Evolutionary conservation across 768 basidiomycete species (phyloP).

Genomic region (Solioccasus polychromus): DNA sequence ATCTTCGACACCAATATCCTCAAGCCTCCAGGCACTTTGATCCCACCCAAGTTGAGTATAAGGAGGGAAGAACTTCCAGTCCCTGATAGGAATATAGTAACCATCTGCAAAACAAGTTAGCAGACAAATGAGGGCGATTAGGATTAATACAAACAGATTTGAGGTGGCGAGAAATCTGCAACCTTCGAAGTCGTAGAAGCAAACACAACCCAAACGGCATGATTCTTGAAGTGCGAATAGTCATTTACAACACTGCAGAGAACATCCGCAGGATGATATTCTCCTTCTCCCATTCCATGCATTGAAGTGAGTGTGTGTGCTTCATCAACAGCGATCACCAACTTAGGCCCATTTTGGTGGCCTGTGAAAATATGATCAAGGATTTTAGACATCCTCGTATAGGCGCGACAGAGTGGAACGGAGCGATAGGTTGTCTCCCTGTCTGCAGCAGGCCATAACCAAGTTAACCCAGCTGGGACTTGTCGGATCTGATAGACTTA

Average conservation of each 20-base stretch:
- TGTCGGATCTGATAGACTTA: too few species aligned
- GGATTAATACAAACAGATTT: background rate
- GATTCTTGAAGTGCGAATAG: constrained; percentile 2
- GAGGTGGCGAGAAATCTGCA: constrained; percentile 2
- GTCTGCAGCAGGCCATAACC: too few species aligned
- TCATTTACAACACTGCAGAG: constrained; percentile 2
- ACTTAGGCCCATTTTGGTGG: background rate
- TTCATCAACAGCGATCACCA: constrained; percentile 18
- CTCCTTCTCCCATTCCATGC: too few species aligned
- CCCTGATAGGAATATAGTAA: background rate
- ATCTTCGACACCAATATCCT: background rate
- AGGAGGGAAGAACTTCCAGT: constrained; percentile 3
- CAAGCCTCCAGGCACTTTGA: constrained; percentile 1
- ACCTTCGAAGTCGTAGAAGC: constrained; percentile 15
- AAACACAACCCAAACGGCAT: constrained; percentile 16
- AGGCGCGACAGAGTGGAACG: background rate
- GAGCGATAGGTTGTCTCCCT: too few species aligned
- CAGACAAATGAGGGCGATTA: too few species aligned
- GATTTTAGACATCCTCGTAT: background rate
- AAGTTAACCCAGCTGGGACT: too few species aligned
- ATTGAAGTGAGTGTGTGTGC: constrained; percentile 4
- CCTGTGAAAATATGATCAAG: background rate
- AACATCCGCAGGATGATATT: constrained; percentile 5
- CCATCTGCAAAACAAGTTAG: constrained; percentile 3
- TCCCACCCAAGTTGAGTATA: constrained; percentile 17